Base-by-base conservation (phyloP, 1,284 basidiomycete genomes). In the Trichosporon asahii region DNA sequence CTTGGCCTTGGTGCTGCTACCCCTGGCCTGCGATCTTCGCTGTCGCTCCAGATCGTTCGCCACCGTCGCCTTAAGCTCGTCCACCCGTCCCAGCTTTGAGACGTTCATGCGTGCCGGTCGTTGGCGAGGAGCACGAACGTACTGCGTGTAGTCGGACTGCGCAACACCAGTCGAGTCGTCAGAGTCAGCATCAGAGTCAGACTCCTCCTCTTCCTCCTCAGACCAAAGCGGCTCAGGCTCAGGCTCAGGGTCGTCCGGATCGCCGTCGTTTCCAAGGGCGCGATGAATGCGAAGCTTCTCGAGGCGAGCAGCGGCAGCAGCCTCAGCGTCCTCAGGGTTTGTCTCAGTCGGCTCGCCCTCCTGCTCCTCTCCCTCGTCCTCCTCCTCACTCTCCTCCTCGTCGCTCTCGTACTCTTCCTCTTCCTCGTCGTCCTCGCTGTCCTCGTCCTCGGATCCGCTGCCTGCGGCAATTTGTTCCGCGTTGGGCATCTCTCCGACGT, bases 41-140 rank as follows among this genome's bases (percentile, higher is more conserved):
- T 87, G 88, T 77, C 88, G 90, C 7, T 85, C 83, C 18, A 92
- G 84, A 76, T 94, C 90, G 14, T 85, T 84, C 3, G 88, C 85
- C 29, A 93, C 90, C 44, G 86, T 88, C 31, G 86, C 86, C 73
- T 88, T 88, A 11, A 83, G 70, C 40, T 75, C 74, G 67, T 77
- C 77, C n/a, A 72, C 74, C 25, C 76, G 73, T 15, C 70, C 75
- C 7, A 78, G 69, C 70, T 77, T 76, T 27, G 57, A 44, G 18
- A 70, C 66, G 21, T 68, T 66, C 31, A 65, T 29, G 12, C 69
- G 65, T 23, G 55, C 37, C 2, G 66, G 67, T 12, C 68, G 70
- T 14, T 57, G 61, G 12, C 68, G 68, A 2, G 73, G 68, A 2
- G 70, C 68, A 29, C 75, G 78, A 40, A 74, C 71, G 74, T 80